These are phyloP conservation scores for Saccharomycopsis selenospora DNA, from an alignment of 805 yeast species.

Conservation along the genomic window DNA sequence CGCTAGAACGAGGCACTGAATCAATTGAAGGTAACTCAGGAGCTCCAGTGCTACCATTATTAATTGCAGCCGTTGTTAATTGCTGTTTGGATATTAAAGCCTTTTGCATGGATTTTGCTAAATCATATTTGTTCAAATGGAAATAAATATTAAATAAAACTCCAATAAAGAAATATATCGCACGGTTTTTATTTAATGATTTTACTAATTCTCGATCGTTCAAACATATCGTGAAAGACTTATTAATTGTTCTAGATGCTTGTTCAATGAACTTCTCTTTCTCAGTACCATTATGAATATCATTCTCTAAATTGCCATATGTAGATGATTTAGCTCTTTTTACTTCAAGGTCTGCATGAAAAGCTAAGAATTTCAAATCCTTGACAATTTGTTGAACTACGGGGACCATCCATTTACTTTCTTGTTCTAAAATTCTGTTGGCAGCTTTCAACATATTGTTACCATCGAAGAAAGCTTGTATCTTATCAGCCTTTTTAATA, in stretches of 20 bases:
- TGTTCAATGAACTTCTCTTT: slow-evolving; percentile 35
- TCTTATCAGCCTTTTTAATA: neutral
- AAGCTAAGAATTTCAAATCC: slow-evolving; percentile 30
- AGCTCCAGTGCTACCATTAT: neutral
- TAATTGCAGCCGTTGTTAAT: neutral
- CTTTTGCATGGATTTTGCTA: slow-evolving; percentile 67
- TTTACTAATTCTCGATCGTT: slow-evolving; percentile 64
- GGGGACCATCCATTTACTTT: slow-evolving; percentile 45
- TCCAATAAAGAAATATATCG: slow-evolving; percentile 64
- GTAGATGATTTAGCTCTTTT: slow-evolving; percentile 17
- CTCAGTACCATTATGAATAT: slow-evolving; percentile 20
- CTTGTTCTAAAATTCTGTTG: slow-evolving; percentile 47
- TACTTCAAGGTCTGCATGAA: slow-evolving; percentile 25
- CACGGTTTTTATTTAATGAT: slow-evolving; percentile 45
- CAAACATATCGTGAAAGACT: slow-evolving; percentile 67
- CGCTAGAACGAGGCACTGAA: slow-evolving; percentile 41
- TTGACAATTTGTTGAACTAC: slow-evolving; percentile 36
- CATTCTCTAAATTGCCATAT: neutral
- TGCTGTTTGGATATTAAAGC: slow-evolving; percentile 50
- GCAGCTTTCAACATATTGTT: slow-evolving; percentile 38
- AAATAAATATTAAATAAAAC: slow-evolving; percentile 65
- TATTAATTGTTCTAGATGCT: slow-evolving; percentile 59
- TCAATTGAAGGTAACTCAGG: slow-evolving; percentile 44
- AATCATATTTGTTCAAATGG: slow-evolving; percentile 55
- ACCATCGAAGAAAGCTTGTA: slow-evolving; percentile 24